Evolutionary conservation across 202 grass and related monocot species (phyloP).

Genomic region (Hordeum pubiflorum): DNA sequence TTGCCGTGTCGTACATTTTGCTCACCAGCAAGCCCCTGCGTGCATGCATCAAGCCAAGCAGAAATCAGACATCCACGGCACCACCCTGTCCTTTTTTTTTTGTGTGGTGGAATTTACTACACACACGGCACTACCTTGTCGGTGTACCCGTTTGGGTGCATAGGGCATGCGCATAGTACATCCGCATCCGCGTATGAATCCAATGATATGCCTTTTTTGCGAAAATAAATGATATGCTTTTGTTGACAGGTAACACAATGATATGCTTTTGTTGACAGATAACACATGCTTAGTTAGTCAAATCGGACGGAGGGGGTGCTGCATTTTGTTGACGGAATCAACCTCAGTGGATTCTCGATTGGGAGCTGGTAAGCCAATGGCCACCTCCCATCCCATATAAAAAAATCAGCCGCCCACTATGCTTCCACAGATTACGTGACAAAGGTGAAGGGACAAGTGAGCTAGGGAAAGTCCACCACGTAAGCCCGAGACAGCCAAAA

Average conservation of each 20-base stretch:
- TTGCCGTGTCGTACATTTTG: conserved; percentile 92
- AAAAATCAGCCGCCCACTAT: background rate
- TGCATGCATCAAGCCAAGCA: conserved; percentile 31
- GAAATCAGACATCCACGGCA: background rate
- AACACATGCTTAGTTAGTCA: too few species aligned
- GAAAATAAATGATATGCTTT: too few species aligned
- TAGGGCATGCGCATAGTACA: too few species aligned
- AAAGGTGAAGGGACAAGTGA: background rate
- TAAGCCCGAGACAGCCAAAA: background rate
- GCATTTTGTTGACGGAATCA: background rate
- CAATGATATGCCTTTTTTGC: too few species aligned
- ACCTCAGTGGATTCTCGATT: background rate
- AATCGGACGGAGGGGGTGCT: too few species aligned
- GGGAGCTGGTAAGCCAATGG: background rate
- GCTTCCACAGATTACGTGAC: background rate
- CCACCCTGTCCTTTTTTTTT: too few species aligned
- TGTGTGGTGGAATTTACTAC: too few species aligned
- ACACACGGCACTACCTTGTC: too few species aligned
- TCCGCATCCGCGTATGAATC: too few species aligned
- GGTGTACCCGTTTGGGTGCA: too few species aligned
- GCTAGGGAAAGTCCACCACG: background rate
- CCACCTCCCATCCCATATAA: background rate
- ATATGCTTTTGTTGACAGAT: too few species aligned
- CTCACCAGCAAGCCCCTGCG: conserved; percentile 81
- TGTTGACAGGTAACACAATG: too few species aligned